These are phyloP conservation scores for Scedosporium apiospermum DNA, from an alignment of 2,329 filamentous ascomycete genomes.

Conservation along the genomic window DNA sequence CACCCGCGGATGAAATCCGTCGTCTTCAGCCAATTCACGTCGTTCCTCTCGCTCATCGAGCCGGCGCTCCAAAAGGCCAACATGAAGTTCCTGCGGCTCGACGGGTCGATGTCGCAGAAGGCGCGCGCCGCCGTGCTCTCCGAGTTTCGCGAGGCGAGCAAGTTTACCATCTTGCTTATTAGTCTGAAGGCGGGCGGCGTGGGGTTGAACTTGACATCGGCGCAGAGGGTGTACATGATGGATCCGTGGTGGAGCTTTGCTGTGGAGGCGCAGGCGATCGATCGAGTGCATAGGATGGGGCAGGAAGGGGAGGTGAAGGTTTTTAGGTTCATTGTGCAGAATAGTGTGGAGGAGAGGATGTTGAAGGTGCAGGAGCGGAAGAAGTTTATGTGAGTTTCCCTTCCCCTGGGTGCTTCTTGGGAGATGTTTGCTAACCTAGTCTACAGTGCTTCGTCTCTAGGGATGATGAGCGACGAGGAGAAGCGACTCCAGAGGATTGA, in stretches of 20 bases:
- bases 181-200: constrained; percentile 87
- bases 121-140: constrained; percentile 67
- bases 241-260: constrained; percentile 99
- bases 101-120: constrained; percentile 84
- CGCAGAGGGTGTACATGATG: constrained; percentile 95
- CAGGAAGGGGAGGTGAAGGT: constrained; percentile 81
- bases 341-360: constrained; percentile 94
- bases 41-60: constrained; percentile 85
- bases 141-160: constrained; percentile 52
- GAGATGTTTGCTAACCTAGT: constrained; percentile 13
- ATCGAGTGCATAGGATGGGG: constrained; percentile 95
- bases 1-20: constrained; percentile 74
- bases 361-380: constrained; percentile 87
- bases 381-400: constrained; percentile 72
- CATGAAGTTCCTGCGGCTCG: constrained; percentile 76
- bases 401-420: neutral
- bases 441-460: constrained; percentile 75
- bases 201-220: constrained; percentile 82
- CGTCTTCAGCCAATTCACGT: constrained; percentile 95
- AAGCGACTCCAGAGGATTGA: constrained; percentile 85
- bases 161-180: constrained; percentile 68
- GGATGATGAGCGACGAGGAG: constrained; percentile 92
- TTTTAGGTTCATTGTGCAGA: constrained; percentile 77
- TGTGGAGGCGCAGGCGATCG: constrained; percentile 92
- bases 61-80: constrained; percentile 64